These are phyloP conservation scores for Solanum appendiculatum DNA, from an alignment of 257 asterid genomes.

Conservation along the genomic window DNA sequence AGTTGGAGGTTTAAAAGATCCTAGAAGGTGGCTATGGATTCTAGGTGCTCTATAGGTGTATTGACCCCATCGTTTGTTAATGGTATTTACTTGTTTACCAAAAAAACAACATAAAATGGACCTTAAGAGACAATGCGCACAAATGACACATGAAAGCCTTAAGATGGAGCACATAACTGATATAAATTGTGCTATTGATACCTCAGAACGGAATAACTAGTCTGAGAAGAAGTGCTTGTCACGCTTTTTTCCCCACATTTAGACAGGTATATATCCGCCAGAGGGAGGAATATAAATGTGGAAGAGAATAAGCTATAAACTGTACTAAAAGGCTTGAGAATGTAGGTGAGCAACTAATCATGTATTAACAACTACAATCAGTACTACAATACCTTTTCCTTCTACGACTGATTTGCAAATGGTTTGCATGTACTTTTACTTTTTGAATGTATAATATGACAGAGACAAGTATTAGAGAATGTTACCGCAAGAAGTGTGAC, in stretches of 20 bases:
- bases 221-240: neutral
- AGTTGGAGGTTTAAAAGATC: neutral
- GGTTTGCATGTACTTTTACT: neutral
- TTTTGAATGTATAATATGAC: neutral
- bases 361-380: neutral
- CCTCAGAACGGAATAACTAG: neutral
- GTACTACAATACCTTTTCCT: neutral
- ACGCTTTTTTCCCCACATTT: neutral
- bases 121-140: neutral
- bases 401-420: neutral
- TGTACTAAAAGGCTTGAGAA: neutral
- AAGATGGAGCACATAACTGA: neutral
- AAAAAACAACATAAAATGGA: neutral
- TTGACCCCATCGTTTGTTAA: neutral
- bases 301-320: neutral
- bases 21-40: neutral
- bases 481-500: conserved; percentile 73
- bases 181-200: neutral
- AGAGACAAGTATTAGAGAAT: neutral
- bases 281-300: neutral
- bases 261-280: neutral
- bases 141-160: neutral
- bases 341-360: neutral
- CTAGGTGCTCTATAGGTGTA: neutral
- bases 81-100: neutral